Evolutionary conservation across 768 basidiomycete genomes (phyloP), one percentile per base, ranked within the genome.

Genomic region (Lentinula aciculospora): DNA sequence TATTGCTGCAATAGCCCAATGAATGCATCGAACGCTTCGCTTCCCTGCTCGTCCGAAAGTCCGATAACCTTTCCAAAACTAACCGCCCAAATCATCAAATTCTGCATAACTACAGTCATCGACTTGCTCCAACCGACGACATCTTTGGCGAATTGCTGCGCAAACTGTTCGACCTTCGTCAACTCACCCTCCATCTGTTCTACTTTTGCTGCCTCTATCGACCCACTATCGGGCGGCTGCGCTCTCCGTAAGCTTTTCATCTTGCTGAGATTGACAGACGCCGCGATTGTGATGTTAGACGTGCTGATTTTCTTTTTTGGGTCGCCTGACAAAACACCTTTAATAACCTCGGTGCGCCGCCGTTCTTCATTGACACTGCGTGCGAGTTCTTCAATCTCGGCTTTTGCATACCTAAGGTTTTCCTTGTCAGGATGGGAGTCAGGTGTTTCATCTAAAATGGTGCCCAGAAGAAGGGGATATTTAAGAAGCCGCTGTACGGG

Each of bases 401-500:
- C 68, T 39, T 80, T 78, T 4, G 89, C 87, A 1, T 69, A 61
- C 34, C 72, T 70, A 13, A 90, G 73, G 50, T 78, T 78, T 29
- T 74, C 74, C 64, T 85, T 86, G 71, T 92, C 91, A 0, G 76
- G 73, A 65, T 92, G 89, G 23, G 70, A 68, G 53, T 85, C 81
- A 6, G 85, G 83, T 0, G 92, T 93, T 65, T 85, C 86, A 50
- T 86, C 83, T 53, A 88, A 81, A 62, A 93, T 86, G 25, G 89
- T 83, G 25, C 74, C 72, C 32, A 99, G 82, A 28, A 99, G 81
- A 8, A 98, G 81, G 0, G 92, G 85, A 67, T 99, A 99, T 68
- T 98, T 98, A 62, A 98, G 84, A 56, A 98, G 80, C 15, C 96
- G 85, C 67, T 98, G 97, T 3, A 99, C 93, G 32, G 97, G 97